These are phyloP conservation scores for Nephelium lappaceum DNA, from an alignment of 345 rosid species.

Conservation along the genomic window DNA sequence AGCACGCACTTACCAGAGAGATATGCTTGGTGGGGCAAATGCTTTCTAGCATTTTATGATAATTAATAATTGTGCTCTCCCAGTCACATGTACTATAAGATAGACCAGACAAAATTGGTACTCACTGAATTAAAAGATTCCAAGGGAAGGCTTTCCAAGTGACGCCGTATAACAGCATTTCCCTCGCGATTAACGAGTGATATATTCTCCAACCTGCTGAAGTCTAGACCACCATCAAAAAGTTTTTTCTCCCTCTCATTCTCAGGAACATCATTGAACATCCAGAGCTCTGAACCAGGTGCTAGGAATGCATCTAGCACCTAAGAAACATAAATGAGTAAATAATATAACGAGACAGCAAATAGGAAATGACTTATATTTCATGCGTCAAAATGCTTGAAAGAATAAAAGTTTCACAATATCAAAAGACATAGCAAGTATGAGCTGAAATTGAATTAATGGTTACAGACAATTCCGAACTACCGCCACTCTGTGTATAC, in stretches of 20 bases:
- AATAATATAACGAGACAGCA: background rate
- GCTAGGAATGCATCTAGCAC: conserved; percentile 76
- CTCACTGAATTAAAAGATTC: conserved; percentile 75
- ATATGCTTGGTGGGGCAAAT: background rate
- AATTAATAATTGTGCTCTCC: background rate
- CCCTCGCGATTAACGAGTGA: conserved; percentile 65
- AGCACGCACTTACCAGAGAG: background rate
- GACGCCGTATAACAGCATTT: conserved; percentile 72
- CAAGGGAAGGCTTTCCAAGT: conserved; percentile 76
- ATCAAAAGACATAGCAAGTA: conserved; percentile 18
- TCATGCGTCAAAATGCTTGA: background rate
- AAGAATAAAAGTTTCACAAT: conserved; percentile 10
- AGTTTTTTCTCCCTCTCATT: conserved; percentile 70
- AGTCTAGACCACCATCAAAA: conserved; percentile 70
- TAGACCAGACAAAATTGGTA: conserved; percentile 12
- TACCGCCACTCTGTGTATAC: conserved; percentile 31
- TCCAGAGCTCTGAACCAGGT: conserved; percentile 77
- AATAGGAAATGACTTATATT: background rate
- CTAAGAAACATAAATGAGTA: conserved; percentile 34
- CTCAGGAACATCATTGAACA: conserved; percentile 80
- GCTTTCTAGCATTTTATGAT: background rate
- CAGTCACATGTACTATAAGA: background rate
- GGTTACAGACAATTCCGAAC: conserved; percentile 18
- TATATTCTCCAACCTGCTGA: conserved; percentile 57
- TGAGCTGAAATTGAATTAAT: conserved; percentile 13